These are phyloP conservation scores for Aspergillus sparsus DNA, from an alignment of 495 filamentous ascomycete genomes.

Conservation along the genomic window DNA sequence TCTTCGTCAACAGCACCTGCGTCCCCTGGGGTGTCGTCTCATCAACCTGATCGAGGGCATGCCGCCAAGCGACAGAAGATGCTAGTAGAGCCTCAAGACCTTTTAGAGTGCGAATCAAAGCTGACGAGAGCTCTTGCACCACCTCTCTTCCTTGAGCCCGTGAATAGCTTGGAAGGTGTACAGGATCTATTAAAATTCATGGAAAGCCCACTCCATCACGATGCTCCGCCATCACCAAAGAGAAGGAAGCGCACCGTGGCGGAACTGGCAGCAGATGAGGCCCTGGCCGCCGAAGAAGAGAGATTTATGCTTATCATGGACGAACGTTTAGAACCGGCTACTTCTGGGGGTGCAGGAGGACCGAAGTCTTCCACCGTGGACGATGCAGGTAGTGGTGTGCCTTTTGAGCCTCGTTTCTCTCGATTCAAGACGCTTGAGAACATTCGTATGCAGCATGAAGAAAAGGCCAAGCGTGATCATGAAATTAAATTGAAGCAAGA, in stretches of 20 bases:
- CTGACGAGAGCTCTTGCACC: conserved; percentile 69
- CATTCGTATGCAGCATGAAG: conserved; percentile 75
- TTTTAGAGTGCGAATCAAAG: conserved; percentile 72
- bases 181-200: conserved; percentile 68
- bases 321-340: conserved; percentile 68
- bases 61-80: conserved; percentile 75
- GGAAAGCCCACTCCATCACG: conserved; percentile 71
- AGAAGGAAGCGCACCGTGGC: conserved; percentile 90
- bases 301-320: conserved; percentile 92
- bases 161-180: conserved; percentile 63
- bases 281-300: conserved; percentile 82
- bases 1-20: conserved; percentile 56
- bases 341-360: conserved; percentile 54
- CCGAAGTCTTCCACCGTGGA: conserved; percentile 69
- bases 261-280: conserved; percentile 91
- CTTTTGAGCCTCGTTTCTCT: conserved; percentile 86
- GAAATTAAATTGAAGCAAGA: conserved; percentile 64
- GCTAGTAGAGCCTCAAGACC: conserved; percentile 69
- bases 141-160: conserved; percentile 74
- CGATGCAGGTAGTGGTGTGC: conserved; percentile 64
- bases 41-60: conserved; percentile 44
- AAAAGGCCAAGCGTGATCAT: conserved; percentile 61
- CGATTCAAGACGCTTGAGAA: conserved; percentile 86
- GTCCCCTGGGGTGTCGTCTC: conserved; percentile 68
- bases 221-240: conserved; percentile 79